Evolutionary conservation across 139 green algal genomes (phyloP).

Genomic region (Marvania coccoides): DNA sequence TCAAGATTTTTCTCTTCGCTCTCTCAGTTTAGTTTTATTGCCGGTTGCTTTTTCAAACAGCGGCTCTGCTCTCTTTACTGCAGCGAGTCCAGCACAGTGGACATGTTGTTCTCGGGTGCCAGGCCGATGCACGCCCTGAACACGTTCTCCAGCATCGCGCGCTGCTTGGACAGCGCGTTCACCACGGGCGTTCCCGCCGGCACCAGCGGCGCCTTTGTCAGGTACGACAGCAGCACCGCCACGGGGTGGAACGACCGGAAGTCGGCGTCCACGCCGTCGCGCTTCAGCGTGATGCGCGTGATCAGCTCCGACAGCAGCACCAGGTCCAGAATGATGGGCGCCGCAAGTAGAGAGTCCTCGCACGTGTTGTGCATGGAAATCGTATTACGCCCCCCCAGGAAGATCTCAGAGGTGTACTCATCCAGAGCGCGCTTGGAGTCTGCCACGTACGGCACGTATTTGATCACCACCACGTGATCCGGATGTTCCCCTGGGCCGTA

Average conservation of each 20-base stretch:
- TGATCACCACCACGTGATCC: conserved; percentile 99
- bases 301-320: conserved; percentile 93
- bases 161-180: conserved; percentile 95
- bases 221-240: conserved; percentile 85
- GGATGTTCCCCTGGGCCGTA: conserved; percentile 93
- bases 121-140: conserved; percentile 93
- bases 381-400: conserved; percentile 91
- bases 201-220: conserved; percentile 91
- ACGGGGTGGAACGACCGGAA: conserved; percentile 89
- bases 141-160: conserved; percentile 97
- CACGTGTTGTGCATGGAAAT: conserved; percentile 99
- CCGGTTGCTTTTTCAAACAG: not conserved
- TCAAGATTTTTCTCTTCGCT: not conserved
- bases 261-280: conserved; percentile 55
- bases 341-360: conserved; percentile 91
- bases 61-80: not conserved
- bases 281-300: conserved; percentile 81
- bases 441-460: conserved; percentile 96
- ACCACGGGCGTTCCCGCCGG: conserved; percentile 85
- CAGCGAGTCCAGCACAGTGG: conserved; percentile 72
- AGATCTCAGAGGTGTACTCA: conserved; percentile 97
- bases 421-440: conserved; percentile 99
- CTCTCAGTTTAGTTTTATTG: not conserved
- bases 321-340: conserved; percentile 98
- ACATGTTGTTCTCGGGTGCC: conserved; percentile 96